Percentiles rank a stretch among this genome's conserved stretches.
These are phyloP conservation scores for Botryotinia calthae DNA, from an alignment of 2,329 filamentous ascomycete species.

Conservation along the genomic window DNA sequence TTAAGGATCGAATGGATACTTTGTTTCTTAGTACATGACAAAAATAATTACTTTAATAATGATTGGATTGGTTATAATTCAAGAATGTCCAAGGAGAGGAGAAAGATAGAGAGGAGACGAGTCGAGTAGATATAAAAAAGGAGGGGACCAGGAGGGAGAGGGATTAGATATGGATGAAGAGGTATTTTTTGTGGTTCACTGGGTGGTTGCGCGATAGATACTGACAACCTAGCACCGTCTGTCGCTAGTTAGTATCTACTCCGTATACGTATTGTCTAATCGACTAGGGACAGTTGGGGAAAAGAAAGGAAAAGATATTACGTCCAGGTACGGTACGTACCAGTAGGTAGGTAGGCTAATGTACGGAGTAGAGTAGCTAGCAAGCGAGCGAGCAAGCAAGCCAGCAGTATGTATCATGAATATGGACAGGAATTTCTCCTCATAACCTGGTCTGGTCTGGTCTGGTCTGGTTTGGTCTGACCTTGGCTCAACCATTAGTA, in stretches of 20 bases:
- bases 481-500: neutral
- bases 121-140: neutral
- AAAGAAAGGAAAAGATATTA: neutral
- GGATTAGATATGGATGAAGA: neutral
- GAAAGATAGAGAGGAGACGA: neutral
- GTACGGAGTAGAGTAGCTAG: neutral
- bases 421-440: neutral
- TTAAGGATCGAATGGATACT: neutral
- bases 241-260: neutral
- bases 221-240: neutral
- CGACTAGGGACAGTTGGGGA: neutral
- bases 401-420: neutral
- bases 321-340: neutral
- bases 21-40: neutral
- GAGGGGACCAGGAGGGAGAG: neutral
- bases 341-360: neutral
- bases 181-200: neutral
- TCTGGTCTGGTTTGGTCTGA: neutral
- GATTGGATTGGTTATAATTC: neutral
- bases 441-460: neutral
- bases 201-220: neutral
- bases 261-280: neutral
- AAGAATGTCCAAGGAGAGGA: neutral
- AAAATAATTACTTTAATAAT: neutral
- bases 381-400: neutral